phyloP scores from a whole-genome alignment of 2,329 filamentous ascomycete genomes.

The Decorospora gaudefroyi region DNA sequence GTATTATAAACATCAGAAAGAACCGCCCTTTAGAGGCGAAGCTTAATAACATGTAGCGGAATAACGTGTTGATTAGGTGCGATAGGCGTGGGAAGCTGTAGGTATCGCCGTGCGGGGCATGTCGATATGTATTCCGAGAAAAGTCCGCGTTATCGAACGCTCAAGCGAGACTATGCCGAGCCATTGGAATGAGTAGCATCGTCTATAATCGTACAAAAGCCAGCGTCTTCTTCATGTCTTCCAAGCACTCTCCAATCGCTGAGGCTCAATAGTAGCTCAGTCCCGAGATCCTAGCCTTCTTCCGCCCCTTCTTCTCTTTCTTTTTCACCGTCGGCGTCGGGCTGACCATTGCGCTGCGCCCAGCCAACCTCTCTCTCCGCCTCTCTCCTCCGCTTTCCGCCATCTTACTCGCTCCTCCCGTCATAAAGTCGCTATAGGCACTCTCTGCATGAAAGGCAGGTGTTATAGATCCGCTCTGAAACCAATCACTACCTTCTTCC shows the following conservation, averaged over 20 bases:
- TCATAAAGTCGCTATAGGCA: conserved; percentile 26
- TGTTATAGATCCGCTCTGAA: conserved; percentile 29
- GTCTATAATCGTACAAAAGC: conserved; percentile 8
- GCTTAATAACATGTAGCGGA: no score
- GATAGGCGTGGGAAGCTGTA: no score
- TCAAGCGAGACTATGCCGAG: no score
- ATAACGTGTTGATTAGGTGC: no score
- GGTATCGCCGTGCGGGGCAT: no score
- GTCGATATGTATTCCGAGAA: no score
- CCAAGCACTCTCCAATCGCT: background rate
- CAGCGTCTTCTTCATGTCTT: background rate
- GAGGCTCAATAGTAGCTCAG: conserved; percentile 39
- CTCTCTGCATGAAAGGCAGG: conserved; percentile 22
- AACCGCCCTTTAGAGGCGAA: no score
- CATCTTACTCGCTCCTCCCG: conserved; percentile 24
- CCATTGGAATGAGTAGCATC: conserved; percentile 1
- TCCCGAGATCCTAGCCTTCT: conserved; percentile 32
- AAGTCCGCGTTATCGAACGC: no score
- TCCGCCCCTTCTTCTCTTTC: conserved; percentile 32
- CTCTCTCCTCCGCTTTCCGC: conserved; percentile 11
- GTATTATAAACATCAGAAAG: no score
- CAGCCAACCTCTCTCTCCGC: conserved; percentile 18
- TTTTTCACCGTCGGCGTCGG: conserved; percentile 29
- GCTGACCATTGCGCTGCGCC: conserved; percentile 18
- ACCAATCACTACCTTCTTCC: conserved; percentile 35